These are phyloP conservation scores for Calycina marina DNA, from an alignment of 2,329 filamentous ascomycete species.

Conservation along the genomic window DNA sequence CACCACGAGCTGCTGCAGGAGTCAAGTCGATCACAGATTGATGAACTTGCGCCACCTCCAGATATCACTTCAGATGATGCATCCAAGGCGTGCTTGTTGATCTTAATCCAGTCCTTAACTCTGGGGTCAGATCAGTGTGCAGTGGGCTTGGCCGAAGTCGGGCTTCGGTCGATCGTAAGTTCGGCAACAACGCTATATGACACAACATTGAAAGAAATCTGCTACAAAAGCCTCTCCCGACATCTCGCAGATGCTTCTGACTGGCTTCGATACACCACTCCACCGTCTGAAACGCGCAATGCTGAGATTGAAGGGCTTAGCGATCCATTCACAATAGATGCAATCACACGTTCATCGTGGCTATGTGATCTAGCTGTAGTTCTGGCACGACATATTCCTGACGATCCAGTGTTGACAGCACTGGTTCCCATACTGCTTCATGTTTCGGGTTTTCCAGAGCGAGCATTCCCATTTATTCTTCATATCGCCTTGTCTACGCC, in stretches of 20 bases:
- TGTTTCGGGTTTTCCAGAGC: constrained; percentile 55
- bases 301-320: not conserved
- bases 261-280: constrained; percentile 40
- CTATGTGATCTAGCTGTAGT: constrained; percentile 44
- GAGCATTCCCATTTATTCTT: constrained; percentile 68
- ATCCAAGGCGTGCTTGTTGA: constrained; percentile 50
- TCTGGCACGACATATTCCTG: constrained; percentile 41
- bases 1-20: constrained; percentile 45
- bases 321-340: constrained; percentile 11
- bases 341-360: constrained; percentile 39
- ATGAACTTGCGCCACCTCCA: constrained; percentile 21
- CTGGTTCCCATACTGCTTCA: constrained; percentile 50
- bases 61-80: constrained; percentile 24
- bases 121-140: constrained; percentile 39
- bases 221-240: constrained; percentile 35
- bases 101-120: constrained; percentile 45
- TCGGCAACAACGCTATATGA: constrained; percentile 25
- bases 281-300: constrained; percentile 33
- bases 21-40: constrained; percentile 34
- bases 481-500: constrained; percentile 67
- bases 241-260: constrained; percentile 37
- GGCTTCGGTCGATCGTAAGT: constrained; percentile 41
- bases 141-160: constrained; percentile 45
- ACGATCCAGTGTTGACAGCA: constrained; percentile 55
- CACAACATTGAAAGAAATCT: constrained; percentile 26